These are phyloP conservation scores for Apiospora arundinis DNA, from an alignment of 2,329 filamentous ascomycete species.

Conservation along the genomic window DNA sequence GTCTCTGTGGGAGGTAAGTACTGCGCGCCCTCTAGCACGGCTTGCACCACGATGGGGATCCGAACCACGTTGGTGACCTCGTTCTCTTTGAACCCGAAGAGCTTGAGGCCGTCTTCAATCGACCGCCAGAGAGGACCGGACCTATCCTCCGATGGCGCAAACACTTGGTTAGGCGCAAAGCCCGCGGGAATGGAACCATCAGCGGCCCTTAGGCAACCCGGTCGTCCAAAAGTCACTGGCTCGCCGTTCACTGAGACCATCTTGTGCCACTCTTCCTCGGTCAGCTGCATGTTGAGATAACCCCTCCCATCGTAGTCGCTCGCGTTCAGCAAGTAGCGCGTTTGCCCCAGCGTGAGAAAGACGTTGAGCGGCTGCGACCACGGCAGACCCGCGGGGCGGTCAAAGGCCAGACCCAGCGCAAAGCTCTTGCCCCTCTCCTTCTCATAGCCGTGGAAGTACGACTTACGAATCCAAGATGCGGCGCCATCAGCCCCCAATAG, in stretches of 20 bases:
- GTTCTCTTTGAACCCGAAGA: conserved; percentile 44
- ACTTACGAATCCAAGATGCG: conserved; percentile 43
- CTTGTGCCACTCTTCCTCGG: conserved; percentile 44
- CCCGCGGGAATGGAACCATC: conserved; percentile 41
- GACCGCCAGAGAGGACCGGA: conserved; percentile 40
- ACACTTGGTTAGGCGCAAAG: conserved; percentile 39
- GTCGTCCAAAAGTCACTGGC: conserved; percentile 42
- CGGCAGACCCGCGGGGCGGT: conserved; percentile 41
- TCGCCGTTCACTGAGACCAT: conserved; percentile 41
- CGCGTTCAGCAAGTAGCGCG: conserved; percentile 44
- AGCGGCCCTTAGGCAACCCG: conserved; percentile 35
- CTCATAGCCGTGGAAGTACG: conserved; percentile 44
- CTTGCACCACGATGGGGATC: conserved; percentile 45
- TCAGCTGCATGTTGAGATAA: conserved; percentile 46
- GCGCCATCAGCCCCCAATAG: conserved; percentile 44
- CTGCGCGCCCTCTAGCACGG: conserved; percentile 41
- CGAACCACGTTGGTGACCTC: conserved; percentile 45
- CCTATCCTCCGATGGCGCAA: conserved; percentile 41
- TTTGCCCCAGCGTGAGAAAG: conserved; percentile 45
- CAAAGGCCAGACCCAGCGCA: conserved; percentile 43
- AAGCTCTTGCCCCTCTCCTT: conserved; percentile 44
- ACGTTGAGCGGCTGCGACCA: conserved; percentile 45
- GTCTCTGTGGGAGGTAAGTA: conserved; percentile 36
- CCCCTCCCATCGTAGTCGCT: conserved; percentile 42
- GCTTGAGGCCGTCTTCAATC: conserved; percentile 43